Conservation (phyloP, 2,329 filamentous ascomycete genomes). For the Hypoxylon sp. region DNA sequence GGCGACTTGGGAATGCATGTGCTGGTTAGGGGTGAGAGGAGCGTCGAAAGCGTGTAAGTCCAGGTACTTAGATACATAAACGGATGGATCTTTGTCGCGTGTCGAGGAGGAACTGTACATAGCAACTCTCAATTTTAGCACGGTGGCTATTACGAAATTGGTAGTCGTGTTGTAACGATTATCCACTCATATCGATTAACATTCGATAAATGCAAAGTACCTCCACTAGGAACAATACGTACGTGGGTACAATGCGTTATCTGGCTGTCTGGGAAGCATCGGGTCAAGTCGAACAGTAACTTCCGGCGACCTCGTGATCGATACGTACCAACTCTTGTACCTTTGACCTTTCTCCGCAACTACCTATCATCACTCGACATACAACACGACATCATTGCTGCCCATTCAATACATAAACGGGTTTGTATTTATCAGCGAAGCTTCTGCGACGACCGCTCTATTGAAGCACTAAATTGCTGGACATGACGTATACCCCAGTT, state of each 20-base stretch:
- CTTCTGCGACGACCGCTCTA: not conserved
- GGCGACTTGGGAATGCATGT: not conserved
- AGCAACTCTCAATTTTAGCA: conserved; percentile 21
- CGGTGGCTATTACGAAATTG: conserved; percentile 6
- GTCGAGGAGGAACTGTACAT: conserved; percentile 1
- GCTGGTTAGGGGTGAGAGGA: not conserved
- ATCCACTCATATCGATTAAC: conserved; percentile 31
- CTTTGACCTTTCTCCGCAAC: conserved; percentile 24
- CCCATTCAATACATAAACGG: conserved; percentile 30
- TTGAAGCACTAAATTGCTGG: not conserved
- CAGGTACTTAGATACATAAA: not conserved
- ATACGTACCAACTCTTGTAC: conserved; percentile 22
- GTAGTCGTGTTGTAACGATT: conserved; percentile 20
- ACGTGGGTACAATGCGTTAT: conserved; percentile 13
- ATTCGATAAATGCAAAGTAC: conserved; percentile 21
- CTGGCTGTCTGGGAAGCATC: conserved; percentile 4
- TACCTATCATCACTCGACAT: conserved; percentile 39
- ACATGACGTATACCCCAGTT: conserved; percentile 24
- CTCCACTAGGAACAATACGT: not conserved
- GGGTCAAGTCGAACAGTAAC: conserved; percentile 33
- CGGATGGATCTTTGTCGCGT: not conserved
- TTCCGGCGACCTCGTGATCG: conserved; percentile 44
- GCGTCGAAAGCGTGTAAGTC: not conserved
- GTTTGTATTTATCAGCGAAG: conserved; percentile 12
- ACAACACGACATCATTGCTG: conserved; percentile 32